Evolutionary conservation across 2,329 filamentous ascomycete genomes (phyloP).

Genomic region (Akanthomyces lecanii): DNA sequence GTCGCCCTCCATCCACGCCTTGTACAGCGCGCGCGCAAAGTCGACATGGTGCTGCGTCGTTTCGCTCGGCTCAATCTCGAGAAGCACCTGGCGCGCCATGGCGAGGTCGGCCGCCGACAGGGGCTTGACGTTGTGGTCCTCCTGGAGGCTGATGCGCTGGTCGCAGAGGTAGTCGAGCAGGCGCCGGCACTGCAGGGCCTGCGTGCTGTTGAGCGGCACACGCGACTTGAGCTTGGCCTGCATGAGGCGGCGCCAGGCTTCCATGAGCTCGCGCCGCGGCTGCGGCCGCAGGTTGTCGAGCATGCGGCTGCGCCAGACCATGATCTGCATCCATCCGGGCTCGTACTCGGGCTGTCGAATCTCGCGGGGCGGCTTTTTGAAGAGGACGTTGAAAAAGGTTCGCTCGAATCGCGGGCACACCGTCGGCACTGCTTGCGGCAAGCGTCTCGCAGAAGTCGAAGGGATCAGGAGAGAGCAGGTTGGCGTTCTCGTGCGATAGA

Average conservation of each 20-base stretch:
- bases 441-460: conserved; percentile 22
- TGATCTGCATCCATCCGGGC: conserved; percentile 68
- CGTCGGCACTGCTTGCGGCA: conserved; percentile 24
- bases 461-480: conserved; percentile 30
- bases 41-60: conserved; percentile 42
- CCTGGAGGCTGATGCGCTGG: conserved; percentile 14
- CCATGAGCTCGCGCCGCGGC: conserved; percentile 54
- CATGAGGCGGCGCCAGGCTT: conserved; percentile 64
- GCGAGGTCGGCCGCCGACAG: conserved; percentile 40
- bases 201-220: conserved; percentile 57
- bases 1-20: conserved; percentile 23
- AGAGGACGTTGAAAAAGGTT: conserved; percentile 58
- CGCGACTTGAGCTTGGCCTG: conserved; percentile 45
- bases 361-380: conserved; percentile 54
- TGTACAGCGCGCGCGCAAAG: conserved; percentile 43
- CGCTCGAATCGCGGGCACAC: conserved; percentile 25
- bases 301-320: conserved; percentile 61
- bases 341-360: conserved; percentile 60
- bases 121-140: conserved; percentile 27
- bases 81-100: conserved; percentile 42
- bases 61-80: conserved; percentile 39
- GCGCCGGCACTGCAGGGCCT: conserved; percentile 53
- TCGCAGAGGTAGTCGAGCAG: conserved; percentile 58
- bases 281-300: conserved; percentile 63
- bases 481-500: conserved; percentile 31